phyloP scores from a whole-genome alignment of 345 rosid species.

The Rubroshorea leprosula region DNA sequence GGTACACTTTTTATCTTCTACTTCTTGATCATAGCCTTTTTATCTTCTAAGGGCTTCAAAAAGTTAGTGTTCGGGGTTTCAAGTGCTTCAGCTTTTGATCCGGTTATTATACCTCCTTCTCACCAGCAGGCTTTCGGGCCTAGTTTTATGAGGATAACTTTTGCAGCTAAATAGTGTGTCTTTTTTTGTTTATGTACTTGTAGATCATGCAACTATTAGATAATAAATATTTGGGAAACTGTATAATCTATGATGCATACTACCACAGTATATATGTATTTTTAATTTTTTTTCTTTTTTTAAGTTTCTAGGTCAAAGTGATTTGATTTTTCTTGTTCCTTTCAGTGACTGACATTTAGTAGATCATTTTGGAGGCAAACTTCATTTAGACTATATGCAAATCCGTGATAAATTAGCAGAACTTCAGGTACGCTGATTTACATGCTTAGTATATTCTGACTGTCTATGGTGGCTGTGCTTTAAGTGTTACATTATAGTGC shows the following conservation, averaged over 20 bases:
- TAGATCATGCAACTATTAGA: conserved; percentile 53
- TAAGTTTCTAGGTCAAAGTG: no score
- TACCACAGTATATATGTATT: no score
- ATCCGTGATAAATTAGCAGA: no score
- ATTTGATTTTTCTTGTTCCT: no score
- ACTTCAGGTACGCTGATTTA: conserved; percentile 39
- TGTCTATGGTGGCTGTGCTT: not conserved
- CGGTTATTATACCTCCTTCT: conserved; percentile 86
- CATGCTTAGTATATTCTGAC: not conserved
- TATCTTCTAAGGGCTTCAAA: conserved; percentile 39
- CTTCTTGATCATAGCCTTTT: conserved; percentile 17
- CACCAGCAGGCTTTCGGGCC: conserved; percentile 99
- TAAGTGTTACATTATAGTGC: not conserved
- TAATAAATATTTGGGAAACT: conserved; percentile 45
- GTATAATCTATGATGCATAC: no score
- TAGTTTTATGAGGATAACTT: conserved; percentile 99
- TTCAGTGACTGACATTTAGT: no score
- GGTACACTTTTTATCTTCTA: conserved; percentile 43
- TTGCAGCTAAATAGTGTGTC: conserved; percentile 99
- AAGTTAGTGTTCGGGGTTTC: conserved; percentile 64
- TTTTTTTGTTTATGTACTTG: conserved; percentile 67
- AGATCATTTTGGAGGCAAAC: no score
- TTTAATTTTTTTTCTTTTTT: no score
- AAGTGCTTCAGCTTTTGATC: conserved; percentile 93
- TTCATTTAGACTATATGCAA: no score